These are phyloP conservation scores for Gracilariopsis chorda DNA, from an alignment of 23 red algal genomes.

Conservation along the genomic window DNA sequence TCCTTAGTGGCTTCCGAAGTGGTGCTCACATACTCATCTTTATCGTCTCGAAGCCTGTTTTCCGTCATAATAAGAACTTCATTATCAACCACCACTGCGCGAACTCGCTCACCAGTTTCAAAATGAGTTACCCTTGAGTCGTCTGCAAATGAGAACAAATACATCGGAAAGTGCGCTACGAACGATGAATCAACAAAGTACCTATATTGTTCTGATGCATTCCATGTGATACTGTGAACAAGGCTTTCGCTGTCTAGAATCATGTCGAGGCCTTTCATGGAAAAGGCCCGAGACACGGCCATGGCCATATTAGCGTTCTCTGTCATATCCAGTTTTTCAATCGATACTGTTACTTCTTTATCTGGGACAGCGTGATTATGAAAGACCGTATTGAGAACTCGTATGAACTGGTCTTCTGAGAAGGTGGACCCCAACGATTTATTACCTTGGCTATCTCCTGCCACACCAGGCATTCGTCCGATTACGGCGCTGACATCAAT, in stretches of 20 bases:
- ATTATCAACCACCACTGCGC: constrained; percentile 15
- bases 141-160: constrained; percentile 61
- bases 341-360: not conserved
- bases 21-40: not conserved
- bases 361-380: not conserved
- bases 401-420: not conserved
- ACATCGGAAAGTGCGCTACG: constrained; percentile 52
- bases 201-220: not conserved
- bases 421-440: not conserved
- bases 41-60: constrained; percentile 29
- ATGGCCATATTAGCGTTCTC: constrained; percentile 11
- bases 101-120: not conserved
- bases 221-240: not conserved
- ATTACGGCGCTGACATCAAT: constrained; percentile 58
- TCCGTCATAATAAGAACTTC: constrained; percentile 45
- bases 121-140: constrained; percentile 51
- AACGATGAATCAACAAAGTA: constrained; percentile 30
- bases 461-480: not conserved
- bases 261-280: constrained; percentile 31
- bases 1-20: constrained; percentile 49
- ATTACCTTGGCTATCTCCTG: constrained; percentile 25
- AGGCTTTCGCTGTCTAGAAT: constrained; percentile 14
- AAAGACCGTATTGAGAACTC: constrained; percentile 17
- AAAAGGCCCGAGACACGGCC: constrained; percentile 56
- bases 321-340: not conserved